Evolutionary conservation across 352 stramenopile species (phyloP), one percentile per base, ranked within the genome.

Genomic region (Globisporangium middletonii): DNA sequence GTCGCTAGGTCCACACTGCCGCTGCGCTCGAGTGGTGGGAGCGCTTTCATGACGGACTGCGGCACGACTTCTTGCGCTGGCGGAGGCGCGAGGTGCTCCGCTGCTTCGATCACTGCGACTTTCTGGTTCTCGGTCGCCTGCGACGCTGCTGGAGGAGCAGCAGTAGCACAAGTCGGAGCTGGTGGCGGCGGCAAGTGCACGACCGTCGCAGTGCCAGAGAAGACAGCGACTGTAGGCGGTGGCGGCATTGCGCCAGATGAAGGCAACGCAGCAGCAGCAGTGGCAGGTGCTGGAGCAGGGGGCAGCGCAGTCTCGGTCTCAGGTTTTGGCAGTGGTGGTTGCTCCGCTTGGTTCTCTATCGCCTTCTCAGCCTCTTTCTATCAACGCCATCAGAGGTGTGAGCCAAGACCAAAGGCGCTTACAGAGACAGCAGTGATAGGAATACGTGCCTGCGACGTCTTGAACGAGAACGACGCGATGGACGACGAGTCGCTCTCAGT

Each of bases 381-480:
- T 38, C 33, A 38, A 38, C 33, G 33, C 33, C 33, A 38, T 13
- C 33, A 9, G 7, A 38, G 5, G 33, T 12, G 33, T 38, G 9
- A 12, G 33, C 4, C 33, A 12, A 38, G 33, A 38, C 1, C 33
- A 38, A 1, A 38, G 30, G 30, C 30, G 30, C 30, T 35, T 9
- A 38, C 33, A 38, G 7, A 1, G 9, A 30, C 15, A 47, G 18
- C 23, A 46, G 18, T 33, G 2, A 37, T 1, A 38, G 33, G 7
- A 12, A 9, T 38, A 37, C 35, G 37, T 58, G 73, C 64, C 60
- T 89, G 79, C 23, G 77, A 72, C 0, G 80, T 91, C 37, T 75
- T 69, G 62, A 91, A 84, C 23, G 78, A 75, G 57, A 91, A 91
- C 27, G 78, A 86, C 44, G 86, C 68, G 65, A 88, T 60, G 27